A percentile compares a stretch with the other conserved stretches of the same genome.
Conservation (phyloP, 1,284 basidiomycete species). For the Papiliotrema nemorosa region DNA sequence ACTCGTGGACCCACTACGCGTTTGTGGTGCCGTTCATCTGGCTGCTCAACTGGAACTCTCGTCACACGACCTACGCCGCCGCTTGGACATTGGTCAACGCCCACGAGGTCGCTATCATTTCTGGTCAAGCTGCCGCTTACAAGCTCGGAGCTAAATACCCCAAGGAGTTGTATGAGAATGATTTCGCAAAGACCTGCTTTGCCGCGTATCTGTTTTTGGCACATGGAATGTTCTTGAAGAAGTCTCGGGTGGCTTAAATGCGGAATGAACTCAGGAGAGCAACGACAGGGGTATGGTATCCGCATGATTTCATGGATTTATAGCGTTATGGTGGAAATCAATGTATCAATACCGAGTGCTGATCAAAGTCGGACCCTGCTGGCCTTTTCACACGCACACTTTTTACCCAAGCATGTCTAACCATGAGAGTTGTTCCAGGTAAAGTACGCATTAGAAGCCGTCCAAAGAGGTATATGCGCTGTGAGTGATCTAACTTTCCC, state of each 20-base stretch:
- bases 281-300: too few species aligned
- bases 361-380: too few species aligned
- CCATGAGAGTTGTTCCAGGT: too few species aligned
- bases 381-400: too few species aligned
- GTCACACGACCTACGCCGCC: slow-evolving; percentile 41
- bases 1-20: slow-evolving; percentile 49
- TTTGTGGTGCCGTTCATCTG: slow-evolving; percentile 53
- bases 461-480: too few species aligned
- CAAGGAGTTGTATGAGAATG: slow-evolving; percentile 38
- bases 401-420: too few species aligned
- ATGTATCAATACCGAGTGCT: too few species aligned
- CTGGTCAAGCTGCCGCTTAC: slow-evolving; percentile 52
- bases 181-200: slow-evolving; percentile 41
- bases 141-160: slow-evolving; percentile 52
- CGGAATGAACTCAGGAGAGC: too few species aligned
- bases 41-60: slow-evolving; percentile 51
- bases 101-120: slow-evolving; percentile 53
- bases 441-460: too few species aligned
- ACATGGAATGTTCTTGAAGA: slow-evolving; percentile 32
- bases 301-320: too few species aligned
- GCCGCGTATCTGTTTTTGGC: slow-evolving; percentile 33
- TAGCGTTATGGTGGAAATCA: too few species aligned
- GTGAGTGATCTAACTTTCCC: too few species aligned
- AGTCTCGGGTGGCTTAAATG: slow-evolving; percentile 6
- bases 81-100: slow-evolving; percentile 51